Evolutionary conservation across 202 grass and related monocot genomes (phyloP).

Genomic region (Zoysia matrella): DNA sequence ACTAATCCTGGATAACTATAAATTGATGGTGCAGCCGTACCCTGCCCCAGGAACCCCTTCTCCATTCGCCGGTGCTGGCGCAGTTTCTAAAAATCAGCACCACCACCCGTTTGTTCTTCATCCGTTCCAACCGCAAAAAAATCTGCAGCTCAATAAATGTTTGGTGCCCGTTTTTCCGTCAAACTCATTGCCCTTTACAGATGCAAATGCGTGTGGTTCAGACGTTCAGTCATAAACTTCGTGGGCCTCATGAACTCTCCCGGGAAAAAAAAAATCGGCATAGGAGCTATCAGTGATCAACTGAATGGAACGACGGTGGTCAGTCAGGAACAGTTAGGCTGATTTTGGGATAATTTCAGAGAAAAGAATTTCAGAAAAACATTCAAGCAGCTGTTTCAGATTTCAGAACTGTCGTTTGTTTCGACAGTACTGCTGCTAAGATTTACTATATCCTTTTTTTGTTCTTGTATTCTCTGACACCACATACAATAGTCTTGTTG

Average conservation of each 20-base stretch:
- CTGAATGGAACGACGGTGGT: too few relatives aligned
- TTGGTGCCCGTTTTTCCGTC: background rate
- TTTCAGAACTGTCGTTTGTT: background rate
- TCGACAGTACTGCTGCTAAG: background rate
- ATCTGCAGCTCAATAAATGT: slow-evolving; percentile 20
- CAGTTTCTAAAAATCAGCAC: background rate
- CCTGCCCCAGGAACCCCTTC: too few relatives aligned
- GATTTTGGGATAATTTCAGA: background rate
- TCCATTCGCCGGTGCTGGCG: background rate
- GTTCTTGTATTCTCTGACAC: background rate
- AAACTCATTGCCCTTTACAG: background rate
- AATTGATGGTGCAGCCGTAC: background rate
- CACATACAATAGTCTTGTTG: background rate
- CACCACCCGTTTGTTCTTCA: background rate
- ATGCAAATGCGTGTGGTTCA: background rate
- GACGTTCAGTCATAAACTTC: slow-evolving; percentile 1
- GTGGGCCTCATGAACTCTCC: background rate
- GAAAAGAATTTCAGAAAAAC: too few relatives aligned
- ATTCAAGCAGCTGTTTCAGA: too few relatives aligned
- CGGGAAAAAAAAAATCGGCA: slow-evolving; percentile 12
- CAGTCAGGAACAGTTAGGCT: background rate
- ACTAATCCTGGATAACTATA: background rate
- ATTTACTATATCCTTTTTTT: background rate
- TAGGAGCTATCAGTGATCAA: background rate
- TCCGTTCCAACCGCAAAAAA: slow-evolving; percentile 3